Base-by-base conservation (phyloP, 306 rosid species). In the Senna tora region DNA sequence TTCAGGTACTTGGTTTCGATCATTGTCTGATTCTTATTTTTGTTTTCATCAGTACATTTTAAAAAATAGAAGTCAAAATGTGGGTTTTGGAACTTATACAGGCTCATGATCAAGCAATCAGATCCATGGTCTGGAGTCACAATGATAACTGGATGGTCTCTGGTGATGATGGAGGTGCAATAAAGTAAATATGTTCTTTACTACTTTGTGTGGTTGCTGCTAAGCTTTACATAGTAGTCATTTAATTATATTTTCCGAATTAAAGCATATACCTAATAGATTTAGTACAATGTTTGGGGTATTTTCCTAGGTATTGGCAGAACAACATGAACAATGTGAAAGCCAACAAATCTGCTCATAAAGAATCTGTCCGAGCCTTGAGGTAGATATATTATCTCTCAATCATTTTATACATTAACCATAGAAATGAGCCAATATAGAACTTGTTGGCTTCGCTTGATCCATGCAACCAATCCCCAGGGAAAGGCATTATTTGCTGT, bases 61-160 rank as follows among this genome's bases (percentile, higher is more conserved):
- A 53, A 39, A 43, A 13, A 39, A 11, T 28, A 39, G 9, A 54
- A 41, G n/a, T 67, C 62, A 30, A 72, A 61, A 20, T 33, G 33
- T 75, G 70, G 72, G 19, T 75, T 77, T 56, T 53, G 62, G 53
- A 65, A 75, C 63, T 60, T 74, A 20, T 71, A 74, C 79, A 94
- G 99, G 99, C 99, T 64, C 99, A 94, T 86, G 99, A 94, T 82
- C 96, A 89, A 81, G 96, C 99, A 74, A 94, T 94, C 81, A 85
- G 99, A 77, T 94, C 99, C 73, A 94, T 94, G 99, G 89, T 91
- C 36, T 94, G 99, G 99, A 94, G 99, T 83, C 97, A 94, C 84
- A 94, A 94, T 72, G 99, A 91, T 84, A 94, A 94, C 77, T 94
- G 95, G 95, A 94, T 94, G 97, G 97, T 94, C 79, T 94, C 99